These are phyloP conservation scores for Ogataea trehaloabstinens DNA, from an alignment of 805 yeast genomes.

Conservation along the genomic window DNA sequence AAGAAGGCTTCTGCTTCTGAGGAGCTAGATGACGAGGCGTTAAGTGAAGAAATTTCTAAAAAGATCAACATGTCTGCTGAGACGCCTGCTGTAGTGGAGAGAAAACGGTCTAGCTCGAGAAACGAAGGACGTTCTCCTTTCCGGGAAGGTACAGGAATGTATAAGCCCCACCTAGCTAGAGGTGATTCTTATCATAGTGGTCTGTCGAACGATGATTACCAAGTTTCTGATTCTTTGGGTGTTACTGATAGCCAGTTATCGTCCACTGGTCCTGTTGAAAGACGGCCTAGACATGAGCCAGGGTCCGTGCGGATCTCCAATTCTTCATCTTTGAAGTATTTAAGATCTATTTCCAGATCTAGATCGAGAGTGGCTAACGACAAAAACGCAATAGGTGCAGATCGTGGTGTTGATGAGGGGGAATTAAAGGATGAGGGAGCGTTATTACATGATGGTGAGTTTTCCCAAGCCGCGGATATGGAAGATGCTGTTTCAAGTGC, in stretches of 20 bases:
- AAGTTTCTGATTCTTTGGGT: slow-evolving; percentile 36
- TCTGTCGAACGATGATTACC: slow-evolving; percentile 39
- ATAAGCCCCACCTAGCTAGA: slow-evolving; percentile 65
- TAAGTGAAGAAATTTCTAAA: slow-evolving; percentile 8
- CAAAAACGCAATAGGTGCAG: slow-evolving; percentile 30
- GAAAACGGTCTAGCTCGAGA: slow-evolving; percentile 22
- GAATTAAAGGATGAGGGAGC: slow-evolving; percentile 59
- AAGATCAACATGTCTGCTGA: slow-evolving; percentile 14
- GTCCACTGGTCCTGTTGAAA: slow-evolving; percentile 29
- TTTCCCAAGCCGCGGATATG: slow-evolving; percentile 44
- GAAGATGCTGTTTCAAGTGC: slow-evolving; percentile 50
- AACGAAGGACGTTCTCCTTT: slow-evolving; percentile 21
- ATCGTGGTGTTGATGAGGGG: slow-evolving; percentile 25
- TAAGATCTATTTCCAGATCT: slow-evolving; percentile 65
- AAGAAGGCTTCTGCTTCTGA: slow-evolving; percentile 15
- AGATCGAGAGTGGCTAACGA: slow-evolving; percentile 49
- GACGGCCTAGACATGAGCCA: slow-evolving; percentile 38
- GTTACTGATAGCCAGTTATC: slow-evolving; percentile 11
- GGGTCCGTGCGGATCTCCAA: slow-evolving; percentile 27
- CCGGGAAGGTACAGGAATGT: slow-evolving; percentile 30
- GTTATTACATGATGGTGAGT: slow-evolving; percentile 47
- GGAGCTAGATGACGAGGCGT: slow-evolving; percentile 9
- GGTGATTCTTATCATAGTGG: slow-evolving; percentile 75
- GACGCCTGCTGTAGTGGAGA: slow-evolving; percentile 26
- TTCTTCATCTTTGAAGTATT: slow-evolving; percentile 48